Conservation (phyloP, 1,284 basidiomycete species). For the Kwoniella shivajii region DNA sequence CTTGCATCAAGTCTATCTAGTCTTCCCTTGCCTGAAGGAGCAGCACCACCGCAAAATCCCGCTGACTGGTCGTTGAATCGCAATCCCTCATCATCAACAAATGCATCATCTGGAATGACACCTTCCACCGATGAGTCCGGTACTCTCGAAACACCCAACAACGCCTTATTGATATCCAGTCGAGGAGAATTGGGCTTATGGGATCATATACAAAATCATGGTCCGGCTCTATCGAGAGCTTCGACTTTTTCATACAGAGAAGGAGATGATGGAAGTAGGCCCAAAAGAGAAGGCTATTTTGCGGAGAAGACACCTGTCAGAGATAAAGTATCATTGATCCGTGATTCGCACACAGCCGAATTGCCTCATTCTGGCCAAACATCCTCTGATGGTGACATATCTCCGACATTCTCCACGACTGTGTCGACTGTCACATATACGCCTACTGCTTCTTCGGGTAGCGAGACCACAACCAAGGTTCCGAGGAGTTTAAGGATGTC, state of each 20-base stretch:
- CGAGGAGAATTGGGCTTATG: neutral
- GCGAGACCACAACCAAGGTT: neutral
- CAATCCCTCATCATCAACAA: constrained; percentile 15
- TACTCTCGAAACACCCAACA: constrained; percentile 7
- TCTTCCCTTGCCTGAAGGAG: constrained; percentile 10
- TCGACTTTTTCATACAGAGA: constrained; percentile 8
- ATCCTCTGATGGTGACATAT: neutral
- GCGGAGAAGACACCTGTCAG: neutral
- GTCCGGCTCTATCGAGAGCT: constrained; percentile 5
- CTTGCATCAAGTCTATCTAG: too few relatives aligned
- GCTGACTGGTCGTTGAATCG: constrained; percentile 13
- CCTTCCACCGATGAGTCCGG: constrained; percentile 19
- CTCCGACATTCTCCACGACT: neutral
- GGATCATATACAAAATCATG: neutral
- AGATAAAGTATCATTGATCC: neutral
- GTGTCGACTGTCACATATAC: neutral
- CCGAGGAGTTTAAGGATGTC: neutral
- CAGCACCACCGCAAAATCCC: constrained; percentile 3
- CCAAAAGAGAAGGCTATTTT: neutral
- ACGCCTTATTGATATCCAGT: constrained; percentile 1
- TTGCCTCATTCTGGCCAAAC: too few relatives aligned
- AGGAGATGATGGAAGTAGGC: constrained; percentile 4
- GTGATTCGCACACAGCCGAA: neutral
- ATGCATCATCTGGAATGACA: constrained; percentile 13
- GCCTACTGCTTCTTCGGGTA: neutral